phyloP scores from a whole-genome alignment of 176 grass and related monocot species.

The Eleusine indica region DNA sequence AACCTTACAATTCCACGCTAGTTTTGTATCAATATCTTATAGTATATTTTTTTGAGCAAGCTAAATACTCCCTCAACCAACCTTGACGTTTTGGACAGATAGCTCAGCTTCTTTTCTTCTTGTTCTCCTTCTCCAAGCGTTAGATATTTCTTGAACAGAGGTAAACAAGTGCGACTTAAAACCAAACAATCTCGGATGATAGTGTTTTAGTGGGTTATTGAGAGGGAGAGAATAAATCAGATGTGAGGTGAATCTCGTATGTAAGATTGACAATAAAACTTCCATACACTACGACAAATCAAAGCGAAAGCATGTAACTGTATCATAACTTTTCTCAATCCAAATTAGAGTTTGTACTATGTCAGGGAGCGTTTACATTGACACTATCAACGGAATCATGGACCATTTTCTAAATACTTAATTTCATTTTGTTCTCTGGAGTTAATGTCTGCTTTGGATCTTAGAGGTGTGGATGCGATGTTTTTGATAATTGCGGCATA shows the following conservation, averaged over 20 bases:
- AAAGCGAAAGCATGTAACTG: not conserved
- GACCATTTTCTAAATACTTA: conserved; percentile 69
- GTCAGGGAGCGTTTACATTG: not conserved
- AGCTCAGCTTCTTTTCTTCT: not conserved
- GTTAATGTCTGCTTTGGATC: conserved; percentile 29
- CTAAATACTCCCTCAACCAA: not conserved
- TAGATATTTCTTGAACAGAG: not conserved
- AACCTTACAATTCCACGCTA: too few relatives aligned
- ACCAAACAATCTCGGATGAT: not conserved
- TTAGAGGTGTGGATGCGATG: conserved; percentile 52
- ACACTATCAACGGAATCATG: conserved; percentile 28
- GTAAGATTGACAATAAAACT: not conserved
- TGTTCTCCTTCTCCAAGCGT: not conserved
- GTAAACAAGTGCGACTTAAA: not conserved
- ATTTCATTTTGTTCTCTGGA: conserved; percentile 54
- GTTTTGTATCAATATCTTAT: too few relatives aligned
- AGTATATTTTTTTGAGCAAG: not conserved
- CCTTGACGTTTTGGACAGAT: not conserved
- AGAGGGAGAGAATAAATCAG: not conserved
- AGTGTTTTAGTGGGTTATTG: not conserved
- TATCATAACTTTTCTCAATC: not conserved
- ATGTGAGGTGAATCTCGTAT: not conserved
- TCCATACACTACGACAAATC: too few relatives aligned
- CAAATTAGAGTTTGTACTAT: not conserved
- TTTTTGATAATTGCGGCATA: conserved; percentile 78